Evolutionary conservation across 805 yeast genomes (phyloP).

Genomic region (Ogataea nitratoaversa): DNA sequence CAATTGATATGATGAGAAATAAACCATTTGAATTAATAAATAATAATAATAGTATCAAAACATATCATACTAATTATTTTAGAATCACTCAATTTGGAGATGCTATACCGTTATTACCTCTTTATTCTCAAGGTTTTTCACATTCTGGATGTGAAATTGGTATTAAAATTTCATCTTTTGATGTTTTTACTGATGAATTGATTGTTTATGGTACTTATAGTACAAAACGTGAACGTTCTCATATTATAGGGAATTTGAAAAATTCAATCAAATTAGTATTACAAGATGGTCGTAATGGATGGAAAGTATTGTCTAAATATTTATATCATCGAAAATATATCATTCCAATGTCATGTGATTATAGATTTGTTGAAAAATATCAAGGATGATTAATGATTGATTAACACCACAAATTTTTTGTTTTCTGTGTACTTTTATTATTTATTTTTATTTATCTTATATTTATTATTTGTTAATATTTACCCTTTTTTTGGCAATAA

Average conservation of each 20-base stretch:
- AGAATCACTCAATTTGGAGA: conserved; percentile 57
- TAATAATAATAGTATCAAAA: neutral
- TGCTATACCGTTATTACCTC: conserved; percentile 57
- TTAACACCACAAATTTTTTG: neutral
- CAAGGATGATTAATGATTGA: neutral
- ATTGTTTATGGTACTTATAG: neutral
- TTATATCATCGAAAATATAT: neutral
- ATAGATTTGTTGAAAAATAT: neutral
- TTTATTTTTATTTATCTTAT: too few species aligned
- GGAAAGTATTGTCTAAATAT: neutral
- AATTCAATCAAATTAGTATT: neutral
- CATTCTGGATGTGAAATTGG: conserved; percentile 52
- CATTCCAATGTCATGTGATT: conserved; percentile 1
- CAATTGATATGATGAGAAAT: neutral
- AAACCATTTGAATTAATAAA: too few species aligned
- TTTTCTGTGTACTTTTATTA: neutral
- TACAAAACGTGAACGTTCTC: neutral
- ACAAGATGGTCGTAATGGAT: neutral
- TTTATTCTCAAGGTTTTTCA: conserved; percentile 33
- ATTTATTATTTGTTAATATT: too few species aligned
- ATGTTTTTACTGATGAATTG: neutral
- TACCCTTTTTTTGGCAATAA: too few species aligned
- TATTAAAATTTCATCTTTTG: conserved; percentile 27
- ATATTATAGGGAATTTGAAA: neutral
- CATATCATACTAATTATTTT: conserved; percentile 27